Percentiles rank a stretch among this genome's conserved stretches.
Conservation (phyloP, 805 yeast species). For the Candida krabiensis region DNA sequence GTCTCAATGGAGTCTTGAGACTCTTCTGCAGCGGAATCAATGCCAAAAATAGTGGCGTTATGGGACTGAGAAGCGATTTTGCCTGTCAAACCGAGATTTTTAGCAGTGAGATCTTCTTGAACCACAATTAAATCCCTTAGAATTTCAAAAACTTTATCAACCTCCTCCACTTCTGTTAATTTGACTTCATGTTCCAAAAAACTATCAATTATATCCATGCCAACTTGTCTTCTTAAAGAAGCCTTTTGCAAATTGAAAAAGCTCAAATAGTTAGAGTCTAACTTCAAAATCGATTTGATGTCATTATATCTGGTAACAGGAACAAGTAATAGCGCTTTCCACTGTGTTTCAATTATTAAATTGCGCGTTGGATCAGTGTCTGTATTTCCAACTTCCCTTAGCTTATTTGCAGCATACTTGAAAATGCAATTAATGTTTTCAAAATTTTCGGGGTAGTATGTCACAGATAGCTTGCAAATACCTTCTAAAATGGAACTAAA, state of each 20-base stretch:
- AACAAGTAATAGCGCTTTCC: constrained; percentile 41
- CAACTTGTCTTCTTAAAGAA: constrained; percentile 53
- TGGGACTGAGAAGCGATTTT: constrained; percentile 6
- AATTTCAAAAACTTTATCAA: constrained; percentile 60
- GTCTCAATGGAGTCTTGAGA: constrained; percentile 36
- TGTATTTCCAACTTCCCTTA: constrained; percentile 25
- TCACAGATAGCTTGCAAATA: constrained; percentile 61
- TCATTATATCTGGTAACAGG: constrained; percentile 48
- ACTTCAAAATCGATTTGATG: constrained; percentile 32
- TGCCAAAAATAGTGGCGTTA: constrained; percentile 28
- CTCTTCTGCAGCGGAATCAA: constrained; percentile 21
- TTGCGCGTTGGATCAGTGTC: too few relatives aligned
- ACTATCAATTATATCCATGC: constrained; percentile 61
- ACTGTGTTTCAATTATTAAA: constrained; percentile 23
- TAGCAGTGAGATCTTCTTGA: constrained; percentile 31
- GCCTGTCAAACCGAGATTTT: constrained; percentile 37
- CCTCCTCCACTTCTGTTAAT: constrained; percentile 46
- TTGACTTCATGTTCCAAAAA: constrained; percentile 42
- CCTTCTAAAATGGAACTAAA: constrained; percentile 63
- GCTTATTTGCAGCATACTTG: constrained; percentile 48
- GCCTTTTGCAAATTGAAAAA: constrained; percentile 55
- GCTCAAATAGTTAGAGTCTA: constrained; percentile 51
- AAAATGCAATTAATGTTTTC: constrained; percentile 63
- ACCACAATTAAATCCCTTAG: constrained; percentile 51
- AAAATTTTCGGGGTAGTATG: constrained; percentile 62